Evolutionary conservation across 192 early-diverging fungal species (phyloP).

Genomic region (Chytriomyces sp.): DNA sequence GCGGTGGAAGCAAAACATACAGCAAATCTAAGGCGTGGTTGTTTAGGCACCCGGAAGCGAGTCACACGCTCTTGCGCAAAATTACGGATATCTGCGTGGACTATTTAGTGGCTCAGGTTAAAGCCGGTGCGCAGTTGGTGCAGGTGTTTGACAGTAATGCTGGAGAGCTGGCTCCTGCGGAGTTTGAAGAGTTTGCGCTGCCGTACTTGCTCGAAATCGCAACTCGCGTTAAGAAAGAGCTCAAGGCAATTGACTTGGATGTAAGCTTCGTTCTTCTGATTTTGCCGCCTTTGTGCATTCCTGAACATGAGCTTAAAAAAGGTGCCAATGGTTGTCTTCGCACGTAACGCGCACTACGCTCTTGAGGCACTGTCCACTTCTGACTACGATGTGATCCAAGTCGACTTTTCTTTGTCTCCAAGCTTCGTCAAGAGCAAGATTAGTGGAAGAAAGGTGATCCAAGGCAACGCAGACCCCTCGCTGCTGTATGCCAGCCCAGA

Average conservation of each 20-base stretch:
- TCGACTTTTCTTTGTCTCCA: slow-evolving; percentile 92
- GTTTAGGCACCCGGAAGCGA: slow-evolving; percentile 73
- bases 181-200: slow-evolving; percentile 84
- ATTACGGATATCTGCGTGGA: slow-evolving; percentile 85
- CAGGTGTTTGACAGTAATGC: slow-evolving; percentile 99
- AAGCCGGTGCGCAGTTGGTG: slow-evolving; percentile 93
- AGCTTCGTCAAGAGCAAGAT: slow-evolving; percentile 58
- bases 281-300: background rate
- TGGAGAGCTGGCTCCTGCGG: slow-evolving; percentile 84
- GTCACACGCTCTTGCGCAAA: slow-evolving; percentile 76
- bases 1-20: slow-evolving; percentile 90
- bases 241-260: slow-evolving; percentile 36
- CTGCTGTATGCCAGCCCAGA: slow-evolving; percentile 78
- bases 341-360: slow-evolving; percentile 89
- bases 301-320: background rate
- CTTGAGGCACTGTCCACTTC: slow-evolving; percentile 66
- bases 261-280: background rate
- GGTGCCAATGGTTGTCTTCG: slow-evolving; percentile 93
- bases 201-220: slow-evolving; percentile 90
- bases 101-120: slow-evolving; percentile 90
- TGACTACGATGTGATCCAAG: slow-evolving; percentile 83
- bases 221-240: slow-evolving; percentile 67
- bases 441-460: slow-evolving; percentile 68
- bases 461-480: slow-evolving; percentile 96
- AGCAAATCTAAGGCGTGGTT: slow-evolving; percentile 93